A percentile compares a stretch with the other conserved stretches of the same genome.
phyloP scores from a whole-genome alignment of 1,284 basidiomycete genomes.

The Polyporus tsugae region DNA sequence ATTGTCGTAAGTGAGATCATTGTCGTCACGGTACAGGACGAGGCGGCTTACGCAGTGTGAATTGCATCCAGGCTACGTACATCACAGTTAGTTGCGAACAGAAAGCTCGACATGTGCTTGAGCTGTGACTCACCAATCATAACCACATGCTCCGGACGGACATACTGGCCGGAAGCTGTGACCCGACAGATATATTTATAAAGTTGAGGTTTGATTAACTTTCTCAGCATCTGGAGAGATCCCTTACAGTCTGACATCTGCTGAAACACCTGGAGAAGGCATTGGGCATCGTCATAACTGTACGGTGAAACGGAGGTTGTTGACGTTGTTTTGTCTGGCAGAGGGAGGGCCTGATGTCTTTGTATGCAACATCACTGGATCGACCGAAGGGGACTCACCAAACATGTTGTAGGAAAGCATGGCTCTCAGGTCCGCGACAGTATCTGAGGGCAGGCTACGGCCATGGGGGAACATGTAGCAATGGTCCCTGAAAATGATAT shows the following conservation, averaged over 20 bases:
- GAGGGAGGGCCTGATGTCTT: no score
- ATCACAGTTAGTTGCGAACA: not conserved
- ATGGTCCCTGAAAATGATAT: constrained; percentile 24
- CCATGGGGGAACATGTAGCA: constrained; percentile 33
- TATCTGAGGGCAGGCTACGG: not conserved
- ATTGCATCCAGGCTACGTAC: not conserved
- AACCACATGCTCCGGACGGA: not conserved
- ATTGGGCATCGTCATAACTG: constrained; percentile 17
- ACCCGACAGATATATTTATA: not conserved
- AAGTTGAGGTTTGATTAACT: not conserved
- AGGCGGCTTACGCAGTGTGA: not conserved
- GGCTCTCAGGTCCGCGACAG: constrained; percentile 1
- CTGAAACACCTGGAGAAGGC: constrained; percentile 11
- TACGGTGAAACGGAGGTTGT: constrained; percentile 29
- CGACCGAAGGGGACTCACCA: constrained; percentile 14
- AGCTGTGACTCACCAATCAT: not conserved
- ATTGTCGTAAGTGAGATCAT: not conserved
- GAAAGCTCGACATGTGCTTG: not conserved
- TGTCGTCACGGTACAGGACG: not conserved
- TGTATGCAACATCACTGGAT: no score
- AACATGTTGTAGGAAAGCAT: constrained; percentile 16
- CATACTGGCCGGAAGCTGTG: not conserved
- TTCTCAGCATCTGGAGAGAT: not conserved
- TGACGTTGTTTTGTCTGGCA: constrained; percentile 33
- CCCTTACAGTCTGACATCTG: constrained; percentile 1